Percentiles rank a stretch among this genome's conserved stretches.
These are phyloP conservation scores for Pythium guiyangense DNA, from an alignment of 352 stramenopile genomes.

Conservation along the genomic window DNA sequence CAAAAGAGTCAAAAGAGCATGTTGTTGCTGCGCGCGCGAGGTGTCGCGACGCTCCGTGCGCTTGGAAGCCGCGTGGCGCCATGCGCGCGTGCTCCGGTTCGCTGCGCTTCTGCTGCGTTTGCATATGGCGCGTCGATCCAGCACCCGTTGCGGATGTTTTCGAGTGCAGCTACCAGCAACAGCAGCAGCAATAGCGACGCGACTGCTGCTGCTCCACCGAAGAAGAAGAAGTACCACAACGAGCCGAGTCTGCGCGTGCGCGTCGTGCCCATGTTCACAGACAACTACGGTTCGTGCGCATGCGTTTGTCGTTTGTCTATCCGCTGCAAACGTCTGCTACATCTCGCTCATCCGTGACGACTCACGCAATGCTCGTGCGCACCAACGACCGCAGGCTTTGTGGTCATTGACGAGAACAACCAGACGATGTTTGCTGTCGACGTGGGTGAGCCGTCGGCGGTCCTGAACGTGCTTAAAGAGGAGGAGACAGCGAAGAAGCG, in stretches of 20 bases:
- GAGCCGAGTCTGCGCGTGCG: slow-evolving; percentile 79
- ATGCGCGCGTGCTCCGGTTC: background rate
- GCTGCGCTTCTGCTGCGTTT: too few relatives aligned
- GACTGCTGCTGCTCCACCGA: slow-evolving; percentile 4
- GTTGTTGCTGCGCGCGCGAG: background rate
- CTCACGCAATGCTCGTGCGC: background rate
- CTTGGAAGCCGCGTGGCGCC: background rate
- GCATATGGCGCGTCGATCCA: background rate
- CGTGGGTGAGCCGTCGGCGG: slow-evolving; percentile 55
- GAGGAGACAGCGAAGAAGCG: slow-evolving; percentile 60
- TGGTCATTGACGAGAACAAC: slow-evolving; percentile 78
- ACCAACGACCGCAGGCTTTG: slow-evolving; percentile 45
- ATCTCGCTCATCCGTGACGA: too few relatives aligned
- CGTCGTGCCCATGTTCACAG: slow-evolving; percentile 77
- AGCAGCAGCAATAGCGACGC: background rate
- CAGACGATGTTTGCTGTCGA: slow-evolving; percentile 83
- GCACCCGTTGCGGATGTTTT: slow-evolving; percentile 4
- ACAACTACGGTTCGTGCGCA: slow-evolving; percentile 68
- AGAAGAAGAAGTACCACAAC: slow-evolving; percentile 53
- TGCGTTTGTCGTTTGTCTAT: background rate
- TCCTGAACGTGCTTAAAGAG: slow-evolving; percentile 64
- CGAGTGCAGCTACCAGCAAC: background rate
- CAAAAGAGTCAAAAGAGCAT: too few relatives aligned
- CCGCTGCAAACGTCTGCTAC: too few relatives aligned
- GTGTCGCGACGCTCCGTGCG: too few relatives aligned